phyloP scores from a whole-genome alignment of 768 basidiomycete genomes.

The Dentipellis fragilis region DNA sequence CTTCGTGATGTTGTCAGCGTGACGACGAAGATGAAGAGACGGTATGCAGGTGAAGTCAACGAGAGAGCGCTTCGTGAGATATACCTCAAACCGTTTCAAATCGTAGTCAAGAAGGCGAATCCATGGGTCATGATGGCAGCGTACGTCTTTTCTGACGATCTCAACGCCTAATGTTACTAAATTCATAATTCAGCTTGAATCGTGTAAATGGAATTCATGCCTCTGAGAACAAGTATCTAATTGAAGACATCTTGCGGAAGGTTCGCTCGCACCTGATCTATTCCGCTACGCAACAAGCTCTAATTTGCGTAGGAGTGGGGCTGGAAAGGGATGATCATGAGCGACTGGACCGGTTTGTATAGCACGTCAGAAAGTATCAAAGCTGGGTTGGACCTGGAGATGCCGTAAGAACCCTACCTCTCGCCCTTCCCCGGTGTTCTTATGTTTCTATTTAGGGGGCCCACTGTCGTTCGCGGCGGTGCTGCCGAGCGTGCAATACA shows the following conservation, averaged over 20 bases:
- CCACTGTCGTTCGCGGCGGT: constrained; percentile 36
- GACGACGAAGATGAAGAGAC: too few relatives aligned
- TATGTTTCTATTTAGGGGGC: too few relatives aligned
- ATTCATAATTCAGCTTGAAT: constrained; percentile 32
- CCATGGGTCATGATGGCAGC: constrained; percentile 57
- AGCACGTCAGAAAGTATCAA: constrained; percentile 40
- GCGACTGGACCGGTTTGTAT: constrained; percentile 46
- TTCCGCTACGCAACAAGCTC: neutral
- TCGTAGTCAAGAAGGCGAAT: constrained; percentile 43
- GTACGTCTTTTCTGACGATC: constrained; percentile 22
- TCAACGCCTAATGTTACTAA: neutral
- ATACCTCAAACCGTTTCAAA: constrained; percentile 53
- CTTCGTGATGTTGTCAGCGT: neutral
- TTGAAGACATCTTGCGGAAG: constrained; percentile 48
- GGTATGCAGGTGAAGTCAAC: constrained; percentile 31
- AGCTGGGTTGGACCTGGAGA: constrained; percentile 56
- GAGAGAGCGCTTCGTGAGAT: constrained; percentile 55
- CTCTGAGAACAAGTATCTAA: constrained; percentile 40
- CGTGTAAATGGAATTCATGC: constrained; percentile 51
- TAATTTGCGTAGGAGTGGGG: constrained; percentile 45
- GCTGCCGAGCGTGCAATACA: constrained; percentile 30
- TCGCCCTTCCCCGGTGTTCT: neutral
- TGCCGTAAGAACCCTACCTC: too few relatives aligned
- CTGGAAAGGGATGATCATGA: constrained; percentile 49
- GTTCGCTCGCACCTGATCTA: constrained; percentile 12